Evolutionary conservation across 345 rosid species (phyloP).

Genomic region (Noccaea bulbosa): DNA sequence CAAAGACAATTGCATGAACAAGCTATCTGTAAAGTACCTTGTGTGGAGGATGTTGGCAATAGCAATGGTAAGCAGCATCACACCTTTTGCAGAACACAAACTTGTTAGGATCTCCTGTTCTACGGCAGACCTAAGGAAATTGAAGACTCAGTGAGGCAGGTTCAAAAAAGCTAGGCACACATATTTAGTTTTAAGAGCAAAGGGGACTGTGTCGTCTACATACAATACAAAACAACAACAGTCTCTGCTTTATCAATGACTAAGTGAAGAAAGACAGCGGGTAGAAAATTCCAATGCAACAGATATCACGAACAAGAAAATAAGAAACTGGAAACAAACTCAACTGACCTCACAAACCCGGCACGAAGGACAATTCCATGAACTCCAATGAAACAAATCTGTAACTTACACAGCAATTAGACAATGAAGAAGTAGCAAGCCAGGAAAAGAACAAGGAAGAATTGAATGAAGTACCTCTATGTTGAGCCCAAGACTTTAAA

Average conservation of each 20-base stretch:
- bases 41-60: constrained; percentile 99
- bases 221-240: too few species aligned
- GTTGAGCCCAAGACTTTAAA: constrained; percentile 84
- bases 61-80: constrained; percentile 96
- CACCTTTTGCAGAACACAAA: constrained; percentile 97
- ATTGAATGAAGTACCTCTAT: constrained; percentile 65
- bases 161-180: constrained; percentile 11
- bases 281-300: constrained; percentile 7
- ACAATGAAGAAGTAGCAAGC: neutral
- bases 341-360: constrained; percentile 83
- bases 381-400: constrained; percentile 99
- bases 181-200: neutral
- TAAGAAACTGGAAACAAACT: constrained; percentile 11
- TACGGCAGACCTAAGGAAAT: constrained; percentile 69
- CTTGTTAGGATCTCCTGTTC: constrained; percentile 97
- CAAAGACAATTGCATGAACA: constrained; percentile 28
- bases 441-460: neutral
- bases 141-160: constrained; percentile 28
- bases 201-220: neutral
- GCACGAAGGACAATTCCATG: constrained; percentile 94
- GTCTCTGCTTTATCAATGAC: neutral
- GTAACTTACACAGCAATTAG: constrained; percentile 44
- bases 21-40: constrained; percentile 58
- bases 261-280: neutral
- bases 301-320: constrained; percentile 6